Base-by-base conservation (phyloP, 225 moss, liverwort and hornwort species). In the Physcomitrellopsis africana region DNA sequence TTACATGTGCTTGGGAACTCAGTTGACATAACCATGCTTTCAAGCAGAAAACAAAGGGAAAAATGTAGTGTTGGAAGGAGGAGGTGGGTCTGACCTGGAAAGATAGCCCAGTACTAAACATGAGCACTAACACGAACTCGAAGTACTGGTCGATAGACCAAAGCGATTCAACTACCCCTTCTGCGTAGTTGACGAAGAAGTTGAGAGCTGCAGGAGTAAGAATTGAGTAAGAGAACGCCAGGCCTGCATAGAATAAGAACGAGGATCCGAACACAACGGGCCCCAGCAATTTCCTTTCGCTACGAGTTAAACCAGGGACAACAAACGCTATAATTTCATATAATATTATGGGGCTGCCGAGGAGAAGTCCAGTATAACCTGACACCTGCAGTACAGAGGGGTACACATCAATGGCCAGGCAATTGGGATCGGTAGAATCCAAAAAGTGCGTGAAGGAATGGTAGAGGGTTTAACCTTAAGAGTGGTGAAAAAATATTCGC, bases 91-190 rank as follows among this genome's bases (percentile, higher is more conserved):
- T 44, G 26, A 94, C 94, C 97, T 99, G 97, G 81, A 99, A 99
- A 19, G 97, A 84, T 51, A 99, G 77, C 42, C 97, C 97, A 44
- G 97, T 99, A 78, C 97, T 99, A 79, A 99, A 99, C 85, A 99
- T 84, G 67, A 99, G 85, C 70, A 99, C 93, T 86, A 99, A 80
- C 58, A 99, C 97, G 82, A 99, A 99, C 81, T 99, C 97, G 75
- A 99, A 99, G 82, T 99, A 99, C 60, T 93, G 93, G 79, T 99
- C 95, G 49, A 99, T 99, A 42, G 97, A 99, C 97, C 97, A 99
- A 26, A 99, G 85, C 19, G 97, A 99, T 63, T 99, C 97, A 69
- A 99, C 97, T 18, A 90, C 97, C 43, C 97, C 97, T 79, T 99
- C 95, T 9, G 97, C 82, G 63, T 94, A 99, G 53, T 58, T 88